Conservation (phyloP, 1,139 yeast species). For the Suhomyces kunorum region DNA sequence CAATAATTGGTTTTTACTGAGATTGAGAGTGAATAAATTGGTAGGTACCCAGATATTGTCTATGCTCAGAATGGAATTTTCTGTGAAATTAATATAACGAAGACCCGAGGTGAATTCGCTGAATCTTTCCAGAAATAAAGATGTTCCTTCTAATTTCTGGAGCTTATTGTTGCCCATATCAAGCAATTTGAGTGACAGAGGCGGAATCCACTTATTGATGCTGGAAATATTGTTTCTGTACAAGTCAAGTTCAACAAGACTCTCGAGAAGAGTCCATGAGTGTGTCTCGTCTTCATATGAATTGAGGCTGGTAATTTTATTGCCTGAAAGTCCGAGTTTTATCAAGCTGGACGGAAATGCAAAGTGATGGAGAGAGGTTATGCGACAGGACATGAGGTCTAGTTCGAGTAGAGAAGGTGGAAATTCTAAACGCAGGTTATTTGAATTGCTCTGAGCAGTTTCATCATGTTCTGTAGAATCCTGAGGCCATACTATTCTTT, state of each 20-base stretch:
- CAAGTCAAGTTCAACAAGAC: slow-evolving; percentile 28
- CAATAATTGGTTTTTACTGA: slow-evolving; percentile 8
- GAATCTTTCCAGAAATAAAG: slow-evolving; percentile 7
- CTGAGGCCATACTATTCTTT: slow-evolving; percentile 11
- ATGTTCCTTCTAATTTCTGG: slow-evolving; percentile 1
- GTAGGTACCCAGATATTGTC: slow-evolving; percentile 8
- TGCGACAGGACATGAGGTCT: slow-evolving; percentile 26
- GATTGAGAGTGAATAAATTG: slow-evolving; percentile 6
- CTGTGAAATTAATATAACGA: slow-evolving; percentile 5
- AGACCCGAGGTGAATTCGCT: neutral
- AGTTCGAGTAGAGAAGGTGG: slow-evolving; percentile 22
- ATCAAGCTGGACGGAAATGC: slow-evolving; percentile 29
- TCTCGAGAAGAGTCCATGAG: slow-evolving; percentile 27
- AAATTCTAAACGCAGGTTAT: slow-evolving; percentile 18
- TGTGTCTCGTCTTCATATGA: slow-evolving; percentile 19
- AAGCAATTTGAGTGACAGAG: slow-evolving; percentile 24
- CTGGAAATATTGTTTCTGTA: slow-evolving; percentile 24
- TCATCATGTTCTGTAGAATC: neutral
- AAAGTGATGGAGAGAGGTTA: slow-evolving; percentile 23
- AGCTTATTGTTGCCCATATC: slow-evolving; percentile 27
- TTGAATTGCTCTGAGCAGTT: neutral
- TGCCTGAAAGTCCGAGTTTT: slow-evolving; percentile 27
- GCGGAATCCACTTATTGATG: slow-evolving; percentile 29
- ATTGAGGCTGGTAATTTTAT: slow-evolving; percentile 19
- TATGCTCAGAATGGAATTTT: slow-evolving; percentile 3